phyloP scores from a whole-genome alignment of 805 yeast species.

The Ogataea trehalophila region DNA sequence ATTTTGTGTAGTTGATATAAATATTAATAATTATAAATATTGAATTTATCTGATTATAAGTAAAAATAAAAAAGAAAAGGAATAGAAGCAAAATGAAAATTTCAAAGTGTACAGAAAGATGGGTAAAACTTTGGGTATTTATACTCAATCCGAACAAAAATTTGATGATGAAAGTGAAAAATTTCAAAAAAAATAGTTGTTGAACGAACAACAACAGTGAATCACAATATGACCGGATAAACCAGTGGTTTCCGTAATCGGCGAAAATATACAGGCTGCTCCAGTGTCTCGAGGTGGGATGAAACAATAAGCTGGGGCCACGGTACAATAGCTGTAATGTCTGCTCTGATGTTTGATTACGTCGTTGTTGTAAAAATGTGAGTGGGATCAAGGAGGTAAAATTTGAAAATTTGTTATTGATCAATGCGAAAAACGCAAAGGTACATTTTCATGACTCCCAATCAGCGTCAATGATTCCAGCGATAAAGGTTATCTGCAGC shows the following conservation, averaged over 20 bases:
- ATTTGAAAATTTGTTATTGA: too few species aligned
- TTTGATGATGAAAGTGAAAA: not conserved
- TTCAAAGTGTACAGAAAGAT: not conserved
- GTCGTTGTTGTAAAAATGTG: too few species aligned
- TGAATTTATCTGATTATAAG: not conserved
- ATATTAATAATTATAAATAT: not conserved
- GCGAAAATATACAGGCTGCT: not conserved
- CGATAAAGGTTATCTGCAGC: too few species aligned
- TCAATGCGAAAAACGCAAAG: too few species aligned
- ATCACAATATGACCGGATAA: not conserved
- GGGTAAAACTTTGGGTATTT: not conserved
- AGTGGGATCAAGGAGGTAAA: too few species aligned
- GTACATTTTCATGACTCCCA: too few species aligned
- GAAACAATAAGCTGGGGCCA: too few species aligned
- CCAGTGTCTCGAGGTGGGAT: too few species aligned
- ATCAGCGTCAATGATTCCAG: too few species aligned
- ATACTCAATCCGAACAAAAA: not conserved
- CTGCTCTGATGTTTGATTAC: too few species aligned
- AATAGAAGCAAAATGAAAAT: not conserved
- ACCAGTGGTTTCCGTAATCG: not conserved
- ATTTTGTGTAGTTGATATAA: conserved; percentile 28
- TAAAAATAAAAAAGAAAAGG: conserved; percentile 1
- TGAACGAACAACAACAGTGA: not conserved
- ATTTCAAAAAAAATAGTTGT: too few species aligned
- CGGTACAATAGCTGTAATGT: too few species aligned